Evolutionary conservation across 805 yeast species (phyloP).

Genomic region (Starmerella sp.): DNA sequence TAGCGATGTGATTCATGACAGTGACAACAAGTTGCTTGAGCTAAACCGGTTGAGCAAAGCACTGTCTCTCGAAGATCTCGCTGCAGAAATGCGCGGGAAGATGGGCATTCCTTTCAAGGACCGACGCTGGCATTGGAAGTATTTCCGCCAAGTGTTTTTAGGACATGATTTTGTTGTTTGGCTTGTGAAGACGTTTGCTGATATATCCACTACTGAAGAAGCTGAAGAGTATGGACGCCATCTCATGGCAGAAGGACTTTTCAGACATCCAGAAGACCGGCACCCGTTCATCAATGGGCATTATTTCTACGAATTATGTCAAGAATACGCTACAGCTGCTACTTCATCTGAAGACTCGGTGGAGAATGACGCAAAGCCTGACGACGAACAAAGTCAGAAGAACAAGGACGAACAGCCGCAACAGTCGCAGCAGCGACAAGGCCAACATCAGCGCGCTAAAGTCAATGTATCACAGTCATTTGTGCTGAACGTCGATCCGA

Average conservation of each 20-base stretch:
- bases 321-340: conserved; percentile 36
- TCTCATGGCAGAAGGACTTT: conserved; percentile 59
- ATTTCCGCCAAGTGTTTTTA: conserved; percentile 64
- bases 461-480: conserved; percentile 18
- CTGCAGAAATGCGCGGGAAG: conserved; percentile 51
- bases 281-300: conserved; percentile 88
- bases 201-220: conserved; percentile 69
- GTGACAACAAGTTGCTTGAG: conserved; percentile 10
- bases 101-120: conserved; percentile 60
- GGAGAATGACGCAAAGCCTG: neutral
- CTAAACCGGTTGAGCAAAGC: conserved; percentile 22
- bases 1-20: conserved; percentile 38
- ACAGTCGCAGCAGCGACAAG: neutral
- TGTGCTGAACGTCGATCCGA: conserved; percentile 47
- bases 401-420: neutral
- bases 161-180: conserved; percentile 82
- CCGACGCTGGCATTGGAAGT: conserved; percentile 82
- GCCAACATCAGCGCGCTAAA: neutral
- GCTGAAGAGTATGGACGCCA: conserved; percentile 72
- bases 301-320: conserved; percentile 66
- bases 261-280: conserved; percentile 70
- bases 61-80: conserved; percentile 43
- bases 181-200: conserved; percentile 68
- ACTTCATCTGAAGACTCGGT: neutral
- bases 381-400: neutral